Evolutionary conservation across 164 flowering plant genomes (phyloP), one percentile per base, ranked within the genome.

Genomic region (Aristolochia californica): DNA sequence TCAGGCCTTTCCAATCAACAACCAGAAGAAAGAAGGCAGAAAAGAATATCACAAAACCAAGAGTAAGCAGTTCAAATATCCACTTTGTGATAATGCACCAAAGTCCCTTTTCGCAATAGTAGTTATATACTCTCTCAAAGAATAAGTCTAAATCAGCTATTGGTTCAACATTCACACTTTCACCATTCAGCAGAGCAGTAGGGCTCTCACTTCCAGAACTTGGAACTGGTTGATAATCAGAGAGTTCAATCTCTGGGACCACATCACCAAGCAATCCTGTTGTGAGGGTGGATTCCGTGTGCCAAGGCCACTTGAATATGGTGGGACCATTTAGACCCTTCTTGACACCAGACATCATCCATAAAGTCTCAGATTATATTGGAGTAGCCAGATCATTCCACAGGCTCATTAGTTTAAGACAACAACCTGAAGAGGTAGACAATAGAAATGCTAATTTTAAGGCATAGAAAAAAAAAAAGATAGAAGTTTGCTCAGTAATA

Each of bases 171-270:
- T 75, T 88, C 68, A 83, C 61, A 56, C 80, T 77, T 61, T 90
- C 97, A 12, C 93, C 96, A 74, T 86, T 81, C 44, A 94, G 88
- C 66, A 94, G 87, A 53, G 85, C 97, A 13, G 99, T 83, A 68
- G 99, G 99, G 70, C 99, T 94, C 66, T 94, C 97, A 72, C 97
- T 90, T 26, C 88, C 95, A 55, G 83, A 76, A 79, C 91, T 84
- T 25, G 88, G 86, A 21, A 77, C 66, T 65, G 80, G 73, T 63
- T 76, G 75, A 64, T 85, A 94, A 16, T 75, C 80, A 22, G 97
- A 89, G 65, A 94, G 73, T 70, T 94, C 97, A 63, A 94, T 80
- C 80, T 90, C 95, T 64, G 84, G 87, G 57, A 75, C 73, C 57
- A 69, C 78, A 68, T 83, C 86, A 28, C 74, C 53, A 53, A 90